Evolutionary conservation across 306 rosid genomes (phyloP), one percentile per base, ranked within the genome.

Genomic region (Arachis hypogaea): DNA sequence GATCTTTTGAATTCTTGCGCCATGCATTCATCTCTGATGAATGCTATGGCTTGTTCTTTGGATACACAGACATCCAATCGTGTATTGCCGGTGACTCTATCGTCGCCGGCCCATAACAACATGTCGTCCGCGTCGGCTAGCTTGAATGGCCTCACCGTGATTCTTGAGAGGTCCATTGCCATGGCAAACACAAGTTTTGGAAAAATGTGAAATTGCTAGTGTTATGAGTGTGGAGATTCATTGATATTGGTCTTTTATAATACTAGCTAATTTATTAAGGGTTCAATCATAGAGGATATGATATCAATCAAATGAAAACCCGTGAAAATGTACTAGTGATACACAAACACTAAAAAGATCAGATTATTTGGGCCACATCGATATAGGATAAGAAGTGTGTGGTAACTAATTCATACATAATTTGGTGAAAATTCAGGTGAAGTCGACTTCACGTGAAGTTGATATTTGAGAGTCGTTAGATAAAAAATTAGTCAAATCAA

Each of bases 1-100:
- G 86, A 83, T 7, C 74, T 76, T 12, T 76, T 50, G 80, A 88
- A 89, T 0, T 86, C 90, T 46, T 83, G 85, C 6, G 1, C 6
- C 2, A 85, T 74, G 49, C 85, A 85, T 1, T 80, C 80, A 6
- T 90, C 88, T 11, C 71, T 82, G 47, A 87, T 81, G 81, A 76
- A 87, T 70, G 51, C 66, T 69, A 80, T 54, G 7, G 88, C 87
- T 57, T 83, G 38, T n/a, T 80, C 86, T 67, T 11, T 80, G 3
- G 85, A 78, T 7, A 60, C 65, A 71, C 80, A 57, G 4, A 78
- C 74, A 7, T 74, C 57, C 84, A 73, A 54, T 54, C 68, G 12
- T 12, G 78, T 66, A 7, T 45, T 30, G 6, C 7, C 16, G 7
- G 81, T 82, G 36, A 84, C 87, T 42, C 44, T 65, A 71, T 84